phyloP scores from a whole-genome alignment of 1,284 basidiomycete genomes.

The Coniferiporia sulphurascens region DNA sequence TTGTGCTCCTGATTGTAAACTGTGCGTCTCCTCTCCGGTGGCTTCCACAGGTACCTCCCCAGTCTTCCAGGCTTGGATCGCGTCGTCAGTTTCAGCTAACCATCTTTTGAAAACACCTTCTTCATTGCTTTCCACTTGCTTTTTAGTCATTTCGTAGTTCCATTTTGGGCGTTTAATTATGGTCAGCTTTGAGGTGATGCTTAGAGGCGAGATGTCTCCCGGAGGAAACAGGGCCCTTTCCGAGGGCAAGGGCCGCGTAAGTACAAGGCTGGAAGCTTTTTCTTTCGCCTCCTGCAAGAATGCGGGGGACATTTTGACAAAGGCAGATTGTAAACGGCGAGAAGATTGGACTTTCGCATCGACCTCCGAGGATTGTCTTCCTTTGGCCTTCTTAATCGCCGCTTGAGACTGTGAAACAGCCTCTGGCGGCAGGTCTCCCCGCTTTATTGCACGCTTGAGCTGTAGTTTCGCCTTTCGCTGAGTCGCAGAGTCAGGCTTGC shows the following conservation, averaged over 20 bases:
- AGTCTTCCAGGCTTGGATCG: conserved; percentile 51
- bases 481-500: conserved; percentile 58
- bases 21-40: conserved; percentile 4
- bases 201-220: conserved; percentile 9
- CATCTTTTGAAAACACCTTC: conserved; percentile 75
- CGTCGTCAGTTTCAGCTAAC: conserved; percentile 57
- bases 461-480: conserved; percentile 68
- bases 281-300: conserved; percentile 63
- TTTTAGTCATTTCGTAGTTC: conserved; percentile 78
- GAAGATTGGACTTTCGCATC: conserved; percentile 19
- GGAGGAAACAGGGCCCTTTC: conserved; percentile 40
- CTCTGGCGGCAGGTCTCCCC: conserved; percentile 57
- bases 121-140: conserved; percentile 84
- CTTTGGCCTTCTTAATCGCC: conserved; percentile 15
- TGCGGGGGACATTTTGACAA: conserved; percentile 55
- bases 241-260: conserved; percentile 56
- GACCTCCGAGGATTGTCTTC: conserved; percentile 12
- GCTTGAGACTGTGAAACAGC: conserved; percentile 30
- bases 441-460: conserved; percentile 76
- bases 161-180: conserved; percentile 66
- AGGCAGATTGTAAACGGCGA: conserved; percentile 64
- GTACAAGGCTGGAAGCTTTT: conserved; percentile 48
- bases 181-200: conserved; percentile 13
- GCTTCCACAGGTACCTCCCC: not conserved
- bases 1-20: conserved; percentile 22